phyloP scores from a whole-genome alignment of 2,329 filamentous ascomycete species.

The Colletotrichum cereale region DNA sequence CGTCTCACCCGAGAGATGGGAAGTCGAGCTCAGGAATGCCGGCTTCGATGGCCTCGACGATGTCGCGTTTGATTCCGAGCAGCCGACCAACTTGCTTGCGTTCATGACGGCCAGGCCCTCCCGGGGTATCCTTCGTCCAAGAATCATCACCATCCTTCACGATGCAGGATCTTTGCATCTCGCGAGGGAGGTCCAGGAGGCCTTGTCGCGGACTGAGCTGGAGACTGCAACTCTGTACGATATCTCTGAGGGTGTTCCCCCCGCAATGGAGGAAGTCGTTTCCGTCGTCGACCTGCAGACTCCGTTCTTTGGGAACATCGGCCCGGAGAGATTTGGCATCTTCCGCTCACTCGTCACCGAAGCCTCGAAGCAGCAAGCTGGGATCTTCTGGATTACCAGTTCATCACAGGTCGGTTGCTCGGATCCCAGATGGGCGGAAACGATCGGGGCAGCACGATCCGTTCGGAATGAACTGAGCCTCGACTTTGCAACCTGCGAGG shows the following conservation, averaged over 20 bases:
- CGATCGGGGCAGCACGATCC: constrained; percentile 42
- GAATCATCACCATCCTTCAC: constrained; percentile 9
- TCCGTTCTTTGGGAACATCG: constrained; percentile 39
- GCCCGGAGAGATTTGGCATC: constrained; percentile 13
- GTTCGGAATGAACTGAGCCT: constrained; percentile 42
- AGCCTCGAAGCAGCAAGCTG: constrained; percentile 11
- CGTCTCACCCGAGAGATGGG: constrained; percentile 45
- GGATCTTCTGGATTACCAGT: constrained; percentile 45
- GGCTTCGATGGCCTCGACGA: constrained; percentile 46
- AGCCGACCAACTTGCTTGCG: constrained; percentile 36
- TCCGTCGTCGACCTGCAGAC: constrained; percentile 40
- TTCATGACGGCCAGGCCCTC: constrained; percentile 14
- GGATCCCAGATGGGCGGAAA: constrained; percentile 43
- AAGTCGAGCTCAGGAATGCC: constrained; percentile 43
- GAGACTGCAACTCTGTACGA: neutral
- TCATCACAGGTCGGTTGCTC: constrained; percentile 41
- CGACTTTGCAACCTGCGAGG: constrained; percentile 27
- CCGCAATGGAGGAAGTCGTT: constrained; percentile 19
- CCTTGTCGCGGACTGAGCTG: neutral
- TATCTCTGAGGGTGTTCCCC: neutral
- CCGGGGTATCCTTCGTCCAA: neutral
- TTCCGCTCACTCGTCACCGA: constrained; percentile 38
- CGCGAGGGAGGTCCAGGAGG: neutral
- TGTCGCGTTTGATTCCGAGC: constrained; percentile 42
- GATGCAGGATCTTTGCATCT: neutral